Evolutionary conservation across 176 grass and related monocot genomes (phyloP), one percentile per base, ranked within the genome.

Genomic region (Zoysia pacifica): DNA sequence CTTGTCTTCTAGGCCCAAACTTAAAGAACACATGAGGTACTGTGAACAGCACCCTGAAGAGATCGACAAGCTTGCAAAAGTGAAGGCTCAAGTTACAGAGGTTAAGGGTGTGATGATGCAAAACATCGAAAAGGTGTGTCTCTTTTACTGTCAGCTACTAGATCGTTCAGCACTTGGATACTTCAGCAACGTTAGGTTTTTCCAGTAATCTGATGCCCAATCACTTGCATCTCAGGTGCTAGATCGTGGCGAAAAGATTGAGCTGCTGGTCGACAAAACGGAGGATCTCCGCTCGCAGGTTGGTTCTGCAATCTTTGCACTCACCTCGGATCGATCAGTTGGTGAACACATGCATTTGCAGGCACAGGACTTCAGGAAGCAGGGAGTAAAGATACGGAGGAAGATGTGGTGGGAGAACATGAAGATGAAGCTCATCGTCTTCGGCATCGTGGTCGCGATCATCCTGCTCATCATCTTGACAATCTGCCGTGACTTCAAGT

Each of bases 51-150:
- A 97, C 80, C 93, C 93, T 38, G 93, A 93, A 58, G 93, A 93
- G 73, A 90, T 93, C 13, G 89, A 79, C 88, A 97, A 97, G 60
- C 90, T 97, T 73, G 90, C 90, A 4, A 97, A 97, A 70, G 93
- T 97, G 64, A 93, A 97, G 72, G 93, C 93, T 80, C 93, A 97
- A 46, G 93, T 93, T 86, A 90, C 93, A 60, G 93, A 97, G 82
- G 93, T 97, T 15, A 97, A 97, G 46, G 93, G 93, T 53, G 93
- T 97, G 5, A 97, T 97, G 93, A 97, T 97, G 93, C 90, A 97
- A 91, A 97, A 97, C 50, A 97, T 97, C 0, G 93, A 97, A 72
- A 97, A 97, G 87, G 93, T 90, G 49, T 37, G 16, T 85, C 14
- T 11, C 19, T 54, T 74, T 48, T 76, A 18, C n/a, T 55, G 8